Evolutionary conservation across 352 stramenopile species (phyloP).

Genomic region (Thraustotheca clavata): DNA sequence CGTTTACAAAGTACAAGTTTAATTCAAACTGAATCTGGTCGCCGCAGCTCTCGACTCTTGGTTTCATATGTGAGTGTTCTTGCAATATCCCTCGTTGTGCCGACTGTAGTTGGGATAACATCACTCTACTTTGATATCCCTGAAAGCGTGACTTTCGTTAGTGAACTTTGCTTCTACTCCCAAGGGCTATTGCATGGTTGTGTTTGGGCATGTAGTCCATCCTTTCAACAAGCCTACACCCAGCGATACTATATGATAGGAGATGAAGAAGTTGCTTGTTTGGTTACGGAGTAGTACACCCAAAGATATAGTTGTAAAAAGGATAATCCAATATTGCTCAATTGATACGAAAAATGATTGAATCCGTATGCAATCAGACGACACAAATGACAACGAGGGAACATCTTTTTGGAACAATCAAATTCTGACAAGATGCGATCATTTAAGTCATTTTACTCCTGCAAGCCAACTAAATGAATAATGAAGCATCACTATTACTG

Average conservation of each 20-base stretch:
- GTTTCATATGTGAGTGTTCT: constrained; percentile 35
- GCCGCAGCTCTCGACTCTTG: constrained; percentile 38
- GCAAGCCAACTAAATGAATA: too few species aligned
- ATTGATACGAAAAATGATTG: too few species aligned
- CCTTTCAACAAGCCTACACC: constrained; percentile 18
- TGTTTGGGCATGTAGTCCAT: constrained; percentile 39
- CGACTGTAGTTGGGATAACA: constrained; percentile 30
- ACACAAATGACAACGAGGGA: too few species aligned
- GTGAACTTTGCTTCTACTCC: constrained; percentile 55
- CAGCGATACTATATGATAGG: constrained; percentile 18
- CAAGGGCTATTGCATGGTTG: constrained; percentile 49
- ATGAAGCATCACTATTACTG: too few species aligned
- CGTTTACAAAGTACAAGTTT: constrained; percentile 20
- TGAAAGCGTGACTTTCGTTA: constrained; percentile 18
- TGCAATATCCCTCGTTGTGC: constrained; percentile 32
- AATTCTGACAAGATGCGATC: too few species aligned
- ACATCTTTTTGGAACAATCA: too few species aligned
- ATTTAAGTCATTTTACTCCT: too few species aligned
- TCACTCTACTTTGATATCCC: constrained; percentile 32
- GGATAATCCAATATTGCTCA: too few species aligned
- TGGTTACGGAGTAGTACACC: constrained; percentile 6
- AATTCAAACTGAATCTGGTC: constrained; percentile 30
- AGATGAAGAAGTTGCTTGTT: constrained; percentile 19
- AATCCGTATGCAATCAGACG: too few species aligned
- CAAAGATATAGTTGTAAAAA: not conserved